Evolutionary conservation across 331 rosid genomes (phyloP).

Genomic region (Quercus phellos): DNA sequence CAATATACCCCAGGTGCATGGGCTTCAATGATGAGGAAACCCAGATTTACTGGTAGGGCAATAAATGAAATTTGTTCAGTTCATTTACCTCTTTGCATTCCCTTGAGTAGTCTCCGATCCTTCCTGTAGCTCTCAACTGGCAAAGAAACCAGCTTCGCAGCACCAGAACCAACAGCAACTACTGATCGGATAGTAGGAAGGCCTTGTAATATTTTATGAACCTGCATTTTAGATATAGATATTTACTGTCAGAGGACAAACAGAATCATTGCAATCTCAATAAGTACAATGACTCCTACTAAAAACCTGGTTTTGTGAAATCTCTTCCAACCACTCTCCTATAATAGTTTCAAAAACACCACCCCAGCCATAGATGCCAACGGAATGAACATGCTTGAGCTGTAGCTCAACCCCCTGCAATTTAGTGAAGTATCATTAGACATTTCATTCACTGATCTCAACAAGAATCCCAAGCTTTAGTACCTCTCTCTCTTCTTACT

Average conservation of each 20-base stretch:
- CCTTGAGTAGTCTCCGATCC: conserved; percentile 85
- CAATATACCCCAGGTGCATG: background rate
- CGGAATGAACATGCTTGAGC: conserved; percentile 78
- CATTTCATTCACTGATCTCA: conserved; percentile 14
- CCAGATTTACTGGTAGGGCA: conserved; percentile 1
- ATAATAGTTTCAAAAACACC: conserved; percentile 73
- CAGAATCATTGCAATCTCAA: conserved; percentile 16
- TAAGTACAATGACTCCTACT: conserved; percentile 12
- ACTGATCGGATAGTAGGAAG: conserved; percentile 80
- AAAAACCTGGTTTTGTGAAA: conserved; percentile 85
- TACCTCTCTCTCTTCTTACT: background rate
- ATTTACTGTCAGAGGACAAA: conserved; percentile 14
- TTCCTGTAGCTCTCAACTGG: conserved; percentile 86
- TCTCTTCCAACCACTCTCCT: conserved; percentile 93
- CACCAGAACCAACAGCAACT: conserved; percentile 80
- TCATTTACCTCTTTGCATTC: conserved; percentile 89
- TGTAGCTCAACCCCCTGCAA: conserved; percentile 86
- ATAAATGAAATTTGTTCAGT: conserved; percentile 16
- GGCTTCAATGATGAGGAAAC: background rate
- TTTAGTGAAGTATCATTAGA: conserved; percentile 18
- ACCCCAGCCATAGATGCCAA: conserved; percentile 93
- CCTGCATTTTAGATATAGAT: conserved; percentile 35
- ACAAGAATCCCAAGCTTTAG: background rate
- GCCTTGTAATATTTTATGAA: conserved; percentile 75
- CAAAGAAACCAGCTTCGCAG: conserved; percentile 85